Base-by-base conservation (phyloP, 23 red algal species). In the Gracilaria domingensis region DNA sequence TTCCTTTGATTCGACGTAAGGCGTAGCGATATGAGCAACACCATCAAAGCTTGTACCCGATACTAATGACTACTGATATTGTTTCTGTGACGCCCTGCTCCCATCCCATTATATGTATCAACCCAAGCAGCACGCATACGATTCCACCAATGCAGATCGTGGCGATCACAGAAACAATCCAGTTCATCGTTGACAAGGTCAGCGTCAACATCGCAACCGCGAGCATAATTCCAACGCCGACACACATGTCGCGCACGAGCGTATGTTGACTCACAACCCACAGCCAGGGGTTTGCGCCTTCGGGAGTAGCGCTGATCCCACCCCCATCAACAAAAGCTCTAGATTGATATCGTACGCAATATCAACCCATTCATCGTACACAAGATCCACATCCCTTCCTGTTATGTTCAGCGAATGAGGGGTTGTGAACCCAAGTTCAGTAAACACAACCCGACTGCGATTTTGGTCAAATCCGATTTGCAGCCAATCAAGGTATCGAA, bases 31-130 rank as follows among this genome's bases (percentile, higher is more conserved):
- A 56, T 95, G 93, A 20, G 86, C 60, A 7, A 64, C 70, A 42
- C 61, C 86, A 62, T 95, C 93, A 58, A 95, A 51, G 54, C 66
- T 80, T n/a, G 17, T 89, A 89, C 21, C 93, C 93, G 29, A 95
- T 87, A 4, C 66, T 75, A 28, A 90, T 83, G 11, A 88, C 64
- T 12, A 84, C 72, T 23, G 70, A 65, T 21, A 95, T 80, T 12
- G 85, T 82, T 53, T 95, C 93, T 29, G 77, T 69, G 9, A 84
- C 75, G 12, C 93, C 93, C 5, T 84, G 37, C 30, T 81, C 60
- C 83, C 69, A 88, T 12, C 93, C 93, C 45, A 39, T 12, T n/a
- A 95, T 24, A 29, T 53, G 29, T 0, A 87, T 56, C 20, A 88
- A 17, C 40, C 84, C 92, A 0, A 89, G 28, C 1, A 95, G 75